Base-by-base conservation (phyloP, 768 basidiomycete species). In the Boletus patriciae region DNA sequence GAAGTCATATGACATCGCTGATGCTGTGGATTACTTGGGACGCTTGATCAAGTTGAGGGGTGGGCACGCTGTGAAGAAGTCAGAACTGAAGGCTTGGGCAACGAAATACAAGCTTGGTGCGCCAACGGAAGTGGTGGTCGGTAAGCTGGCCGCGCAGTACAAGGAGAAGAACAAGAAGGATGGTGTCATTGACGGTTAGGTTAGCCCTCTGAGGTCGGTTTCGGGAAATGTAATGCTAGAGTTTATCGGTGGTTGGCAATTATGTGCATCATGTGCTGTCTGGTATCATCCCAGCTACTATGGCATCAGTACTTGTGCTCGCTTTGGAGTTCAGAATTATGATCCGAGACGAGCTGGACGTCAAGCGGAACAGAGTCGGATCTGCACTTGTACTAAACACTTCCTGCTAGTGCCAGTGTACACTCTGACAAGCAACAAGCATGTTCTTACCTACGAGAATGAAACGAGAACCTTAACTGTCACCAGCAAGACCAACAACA, bases 21-120 rank as follows among this genome's bases (percentile, higher is more conserved):
- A 58, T 12, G 57, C 57, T 2, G 47, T 48, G 53, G 57, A 58
- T 33, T 58, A 58, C 54, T 40, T 56, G 53, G 42, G 5, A 7
- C 46, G 46, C 23, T 56, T 46, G 8, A 33, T 49, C 53, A 16
- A 3, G 4, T 56, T 42, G 19, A 58, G 41, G 46, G 46, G 37
- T 19, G 57, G 54, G 9, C 36, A 5, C 9, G 18, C 54, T 13
- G 54, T 57, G 23, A 58, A 50, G 21, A 57, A n/a, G 33, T 56
- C 57, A 11, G 57, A 58, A 19, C 23, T 58, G 13, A 38, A 34
- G 34, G 25, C 41, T 16, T 50, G 47, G 54, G 54, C 54, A 43
- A 31, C 3, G 19, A n/a, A 31, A 9, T 58, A 50, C 54, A 50
- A 27, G 23, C 38, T 58, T 6, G 13, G 3, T n/a, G 43, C 3